phyloP scores from a whole-genome alignment of 768 basidiomycete species.

The Clavaria fumosa region DNA sequence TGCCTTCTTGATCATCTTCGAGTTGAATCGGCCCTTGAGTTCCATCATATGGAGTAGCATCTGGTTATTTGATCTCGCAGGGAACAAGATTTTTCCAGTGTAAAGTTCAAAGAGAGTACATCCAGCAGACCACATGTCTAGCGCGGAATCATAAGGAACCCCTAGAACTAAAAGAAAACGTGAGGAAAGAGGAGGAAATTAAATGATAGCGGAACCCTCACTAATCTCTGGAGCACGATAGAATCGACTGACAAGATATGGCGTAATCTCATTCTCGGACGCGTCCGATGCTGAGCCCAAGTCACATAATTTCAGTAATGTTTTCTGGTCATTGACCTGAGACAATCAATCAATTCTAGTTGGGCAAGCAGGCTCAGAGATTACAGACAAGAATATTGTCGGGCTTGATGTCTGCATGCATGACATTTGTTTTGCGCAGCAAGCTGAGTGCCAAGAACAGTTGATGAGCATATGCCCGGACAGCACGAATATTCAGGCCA shows the following conservation, averaged over 20 bases:
- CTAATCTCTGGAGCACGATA: slow-evolving; percentile 99
- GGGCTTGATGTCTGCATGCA: slow-evolving; percentile 98
- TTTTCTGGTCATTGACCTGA: slow-evolving; percentile 92
- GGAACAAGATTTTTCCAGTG: slow-evolving; percentile 95
- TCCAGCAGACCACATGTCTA: slow-evolving; percentile 95
- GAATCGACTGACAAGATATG: slow-evolving; percentile 93
- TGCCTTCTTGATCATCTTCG: slow-evolving; percentile 87
- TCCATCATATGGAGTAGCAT: slow-evolving; percentile 99
- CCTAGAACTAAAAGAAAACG: slow-evolving; percentile 57
- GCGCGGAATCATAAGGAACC: slow-evolving; percentile 81
- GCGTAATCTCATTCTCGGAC: slow-evolving; percentile 92
- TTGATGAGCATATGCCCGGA: slow-evolving; percentile 97
- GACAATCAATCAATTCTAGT: neutral
- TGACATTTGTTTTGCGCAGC: slow-evolving; percentile 78
- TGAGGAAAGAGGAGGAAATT: slow-evolving; percentile 8
- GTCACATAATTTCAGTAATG: slow-evolving; percentile 86
- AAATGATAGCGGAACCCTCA: slow-evolving; percentile 24
- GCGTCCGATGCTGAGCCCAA: slow-evolving; percentile 94
- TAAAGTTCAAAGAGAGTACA: slow-evolving; percentile 95
- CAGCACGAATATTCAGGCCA: slow-evolving; percentile 88
- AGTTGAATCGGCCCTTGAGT: slow-evolving; percentile 84
- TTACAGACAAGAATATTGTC: slow-evolving; percentile 83
- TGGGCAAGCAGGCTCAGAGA: slow-evolving; percentile 3
- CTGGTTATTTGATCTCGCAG: slow-evolving; percentile 92
- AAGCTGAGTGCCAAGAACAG: slow-evolving; percentile 79